A percentile compares a stretch with the other conserved stretches of the same genome.
Evolutionary conservation across 2,329 filamentous ascomycete genomes (phyloP).

Genomic region (Clonostachys byssicola): DNA sequence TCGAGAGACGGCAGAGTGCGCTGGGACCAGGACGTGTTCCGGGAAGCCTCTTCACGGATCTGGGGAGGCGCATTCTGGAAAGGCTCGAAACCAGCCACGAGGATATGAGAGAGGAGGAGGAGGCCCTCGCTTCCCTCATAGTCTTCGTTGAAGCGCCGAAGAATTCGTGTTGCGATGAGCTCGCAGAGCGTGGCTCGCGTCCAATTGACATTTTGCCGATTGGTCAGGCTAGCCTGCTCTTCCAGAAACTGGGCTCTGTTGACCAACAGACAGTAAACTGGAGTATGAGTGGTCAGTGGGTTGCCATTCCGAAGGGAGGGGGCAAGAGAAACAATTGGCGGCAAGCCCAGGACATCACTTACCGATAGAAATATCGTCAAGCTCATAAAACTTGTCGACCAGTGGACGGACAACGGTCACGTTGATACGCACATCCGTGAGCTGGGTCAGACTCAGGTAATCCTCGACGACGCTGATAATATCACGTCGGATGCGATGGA

Average conservation of each 20-base stretch:
- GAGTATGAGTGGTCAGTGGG: conserved; percentile 1
- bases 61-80: conserved; percentile 77
- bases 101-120: conserved; percentile 70
- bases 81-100: conserved; percentile 80
- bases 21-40: conserved; percentile 40
- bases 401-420: conserved; percentile 73
- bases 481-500: conserved; percentile 66
- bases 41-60: conserved; percentile 54
- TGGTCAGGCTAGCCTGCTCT: conserved; percentile 71
- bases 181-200: conserved; percentile 78
- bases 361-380: conserved; percentile 76
- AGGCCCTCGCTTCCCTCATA: conserved; percentile 67
- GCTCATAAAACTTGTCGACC: conserved; percentile 78
- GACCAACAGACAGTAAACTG: conserved; percentile 79
- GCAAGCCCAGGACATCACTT: conserved; percentile 13
- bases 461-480: conserved; percentile 60
- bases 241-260: conserved; percentile 77
- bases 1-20: conserved; percentile 73
- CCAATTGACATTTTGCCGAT: conserved; percentile 77
- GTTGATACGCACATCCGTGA: conserved; percentile 79
- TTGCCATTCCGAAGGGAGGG: background rate
- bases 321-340: background rate
- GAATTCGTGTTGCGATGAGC: conserved; percentile 71
- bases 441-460: conserved; percentile 66
- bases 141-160: conserved; percentile 76